Base-by-base conservation (phyloP, 2,329 filamentous ascomycete genomes). In the Penicillium sp. region DNA sequence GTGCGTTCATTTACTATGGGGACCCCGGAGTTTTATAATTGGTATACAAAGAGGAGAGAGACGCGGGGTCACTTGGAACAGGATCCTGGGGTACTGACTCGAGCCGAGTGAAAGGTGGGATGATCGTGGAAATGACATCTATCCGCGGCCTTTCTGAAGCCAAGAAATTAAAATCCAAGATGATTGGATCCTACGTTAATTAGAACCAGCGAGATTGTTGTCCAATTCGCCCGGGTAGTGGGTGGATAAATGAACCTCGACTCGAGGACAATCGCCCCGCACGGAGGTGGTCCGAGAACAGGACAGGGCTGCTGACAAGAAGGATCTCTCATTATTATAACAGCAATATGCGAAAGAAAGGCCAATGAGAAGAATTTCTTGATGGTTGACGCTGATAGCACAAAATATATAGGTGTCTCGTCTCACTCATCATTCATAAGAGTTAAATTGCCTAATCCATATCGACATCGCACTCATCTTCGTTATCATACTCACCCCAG, bases 401-500 rank as follows among this genome's bases (percentile, higher is more conserved):
- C 26, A 29, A 29, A 29, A n/a, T n/a, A n/a, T n/a, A n/a, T n/a
- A n/a, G n/a, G n/a, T n/a, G n/a, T n/a, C n/a, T n/a, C n/a, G n/a
- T n/a, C n/a, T 34, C n/a, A n/a, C 16, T 29, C 43, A 10, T 28
- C n/a, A 28, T 24, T 18, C 48, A 48, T 50, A 24, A 3, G 9
- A 13, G 11, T 44, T n/a, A 51, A 34, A 40, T 51, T 2, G 11
- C 14, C 51, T 26, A 56, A 11, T 61, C 36, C 56, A 59, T 55
- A 14, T 61, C 45, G 19, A 52, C n/a, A 48, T 60, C 48, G 16
- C 55, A 54, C 10, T 61, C 53, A 8, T 62, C 54, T 42, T 60
- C 63, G n/a, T 67, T 62, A 36, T 66, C 63, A 19, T 68, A 66
- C 40, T 79, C 75, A 0, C 80, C 80, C 81, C 80, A 84, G 51